Evolutionary conservation across 73 alveolate species (phyloP).

Genomic region (Paramecium bursaria): DNA sequence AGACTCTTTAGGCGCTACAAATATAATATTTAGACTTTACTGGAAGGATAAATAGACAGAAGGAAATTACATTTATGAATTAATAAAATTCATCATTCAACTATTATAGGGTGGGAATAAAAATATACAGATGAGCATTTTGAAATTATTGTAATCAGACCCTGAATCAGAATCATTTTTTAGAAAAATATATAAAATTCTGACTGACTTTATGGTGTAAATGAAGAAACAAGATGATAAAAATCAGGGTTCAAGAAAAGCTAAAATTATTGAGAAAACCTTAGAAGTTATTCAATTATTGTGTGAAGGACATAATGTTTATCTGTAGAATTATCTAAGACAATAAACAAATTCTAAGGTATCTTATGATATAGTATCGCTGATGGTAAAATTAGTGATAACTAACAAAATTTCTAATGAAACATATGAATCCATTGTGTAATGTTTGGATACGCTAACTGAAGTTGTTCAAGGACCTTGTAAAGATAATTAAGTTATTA

Average conservation of each 20-base stretch:
- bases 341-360: conserved; percentile 45
- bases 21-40: conserved; percentile 5
- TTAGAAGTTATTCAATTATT: conserved; percentile 38
- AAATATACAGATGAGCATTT: conserved; percentile 46
- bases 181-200: conserved; percentile 17
- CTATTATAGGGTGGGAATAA: conserved; percentile 59
- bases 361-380: conserved; percentile 58
- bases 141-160: conserved; percentile 21
- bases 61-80: conserved; percentile 13
- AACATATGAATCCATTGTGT: conserved; percentile 48
- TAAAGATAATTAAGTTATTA: conserved; percentile 55
- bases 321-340: conserved; percentile 57
- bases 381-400: conserved; percentile 56
- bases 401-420: conserved; percentile 62
- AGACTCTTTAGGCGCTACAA: conserved; percentile 32
- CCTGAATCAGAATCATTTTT: conserved; percentile 60
- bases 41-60: conserved; percentile 50
- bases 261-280: conserved; percentile 50
- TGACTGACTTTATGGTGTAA: conserved; percentile 47
- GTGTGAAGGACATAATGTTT: conserved; percentile 69
- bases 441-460: conserved; percentile 69
- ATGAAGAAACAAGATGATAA: conserved; percentile 11
- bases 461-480: conserved; percentile 70
- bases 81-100: conserved; percentile 50
- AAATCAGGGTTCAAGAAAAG: neutral